phyloP scores from a whole-genome alignment of 257 asterid species.

The Solanum peruvianum region DNA sequence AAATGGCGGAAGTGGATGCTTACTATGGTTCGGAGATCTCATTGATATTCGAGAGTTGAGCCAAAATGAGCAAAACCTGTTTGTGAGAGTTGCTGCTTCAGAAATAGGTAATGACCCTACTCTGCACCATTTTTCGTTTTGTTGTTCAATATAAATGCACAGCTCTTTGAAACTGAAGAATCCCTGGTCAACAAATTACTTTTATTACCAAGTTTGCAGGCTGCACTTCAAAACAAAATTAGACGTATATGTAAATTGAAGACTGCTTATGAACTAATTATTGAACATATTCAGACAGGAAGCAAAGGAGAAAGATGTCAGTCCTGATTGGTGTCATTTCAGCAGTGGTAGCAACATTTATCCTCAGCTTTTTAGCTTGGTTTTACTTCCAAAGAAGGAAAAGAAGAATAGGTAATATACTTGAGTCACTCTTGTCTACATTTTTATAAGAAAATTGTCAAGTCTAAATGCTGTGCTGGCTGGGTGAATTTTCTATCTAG shows the following conservation, averaged over 20 bases:
- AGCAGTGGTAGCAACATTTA: not conserved
- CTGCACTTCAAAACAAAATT: not conserved
- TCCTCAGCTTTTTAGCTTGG: not conserved
- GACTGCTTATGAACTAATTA: not conserved
- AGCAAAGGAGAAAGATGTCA: not conserved
- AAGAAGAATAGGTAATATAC: not conserved
- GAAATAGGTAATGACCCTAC: not conserved
- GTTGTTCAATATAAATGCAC: not conserved
- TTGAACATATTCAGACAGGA: not conserved
- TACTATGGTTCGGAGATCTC: constrained; percentile 18
- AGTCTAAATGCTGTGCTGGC: not conserved
- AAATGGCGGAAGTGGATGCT: constrained; percentile 16
- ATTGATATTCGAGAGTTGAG: not conserved
- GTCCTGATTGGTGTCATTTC: not conserved
- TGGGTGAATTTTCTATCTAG: not conserved
- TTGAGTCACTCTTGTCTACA: not conserved
- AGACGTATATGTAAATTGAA: not conserved
- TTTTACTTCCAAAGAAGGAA: not conserved
- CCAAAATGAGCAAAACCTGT: not conserved
- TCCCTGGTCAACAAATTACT: not conserved
- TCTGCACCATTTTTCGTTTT: not conserved
- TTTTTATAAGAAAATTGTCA: not conserved
- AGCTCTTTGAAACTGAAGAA: not conserved
- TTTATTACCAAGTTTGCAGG: not conserved
- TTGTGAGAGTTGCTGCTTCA: not conserved